phyloP scores from a whole-genome alignment of 1,284 basidiomycete species.

The Xanthoconium separans region DNA sequence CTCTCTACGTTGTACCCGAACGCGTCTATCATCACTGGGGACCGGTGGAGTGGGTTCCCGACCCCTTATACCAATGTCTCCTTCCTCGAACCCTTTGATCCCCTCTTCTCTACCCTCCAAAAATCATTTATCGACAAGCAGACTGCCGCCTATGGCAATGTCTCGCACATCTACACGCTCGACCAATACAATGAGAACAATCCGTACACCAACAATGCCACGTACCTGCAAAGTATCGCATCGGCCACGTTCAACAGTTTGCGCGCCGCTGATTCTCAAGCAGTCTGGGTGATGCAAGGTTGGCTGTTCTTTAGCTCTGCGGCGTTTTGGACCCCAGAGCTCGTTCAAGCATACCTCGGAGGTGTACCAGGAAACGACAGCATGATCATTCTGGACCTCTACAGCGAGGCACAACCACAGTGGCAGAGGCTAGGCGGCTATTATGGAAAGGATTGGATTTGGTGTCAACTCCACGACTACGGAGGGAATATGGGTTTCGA shows the following conservation, averaged over 20 bases:
- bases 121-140: constrained; percentile 43
- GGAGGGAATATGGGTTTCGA: constrained; percentile 46
- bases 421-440: constrained; percentile 42
- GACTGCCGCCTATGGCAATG: constrained; percentile 38
- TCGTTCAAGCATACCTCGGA: constrained; percentile 40
- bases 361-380: constrained; percentile 37
- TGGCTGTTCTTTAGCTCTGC: constrained; percentile 42
- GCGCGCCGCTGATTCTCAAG: constrained; percentile 39
- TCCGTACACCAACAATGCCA: constrained; percentile 36
- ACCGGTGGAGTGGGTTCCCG: constrained; percentile 39
- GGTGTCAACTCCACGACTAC: constrained; percentile 45
- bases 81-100: constrained; percentile 44
- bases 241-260: constrained; percentile 38
- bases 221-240: constrained; percentile 38
- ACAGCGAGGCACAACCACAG: constrained; percentile 41
- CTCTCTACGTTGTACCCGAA: constrained; percentile 37
- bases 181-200: constrained; percentile 48
- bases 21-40: constrained; percentile 38
- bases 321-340: constrained; percentile 41
- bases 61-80: constrained; percentile 35
- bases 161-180: constrained; percentile 44
- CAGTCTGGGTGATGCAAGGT: constrained; percentile 46
- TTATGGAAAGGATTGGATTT: constrained; percentile 45
- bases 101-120: constrained; percentile 39
- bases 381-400: constrained; percentile 46